A percentile compares a stretch with the other conserved stretches of the same genome.
These are phyloP conservation scores for Penicillium sp. DNA, from an alignment of 2,329 filamentous ascomycete genomes.

Conservation along the genomic window DNA sequence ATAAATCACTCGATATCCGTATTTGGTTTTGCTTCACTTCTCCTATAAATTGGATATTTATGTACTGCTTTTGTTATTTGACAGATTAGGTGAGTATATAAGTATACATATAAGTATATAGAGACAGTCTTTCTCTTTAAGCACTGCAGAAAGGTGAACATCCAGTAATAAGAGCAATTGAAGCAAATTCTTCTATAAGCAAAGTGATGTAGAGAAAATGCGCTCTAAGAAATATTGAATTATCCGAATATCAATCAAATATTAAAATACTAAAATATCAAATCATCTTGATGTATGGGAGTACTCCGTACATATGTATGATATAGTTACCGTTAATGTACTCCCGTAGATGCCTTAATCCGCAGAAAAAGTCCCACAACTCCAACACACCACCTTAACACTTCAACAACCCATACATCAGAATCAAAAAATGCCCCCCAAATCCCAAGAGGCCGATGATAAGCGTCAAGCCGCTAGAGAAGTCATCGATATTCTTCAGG, in stretches of 20 bases:
- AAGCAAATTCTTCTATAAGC: too few species aligned
- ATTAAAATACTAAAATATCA: not conserved
- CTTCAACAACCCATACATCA: not conserved
- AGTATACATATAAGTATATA: too few species aligned
- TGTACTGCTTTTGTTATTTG: not conserved
- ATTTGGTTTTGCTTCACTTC: not conserved
- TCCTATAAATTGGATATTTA: not conserved
- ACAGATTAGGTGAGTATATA: too few species aligned
- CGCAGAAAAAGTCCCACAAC: constrained; percentile 2
- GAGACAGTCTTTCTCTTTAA: too few species aligned
- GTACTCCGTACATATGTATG: too few species aligned
- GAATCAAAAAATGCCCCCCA: constrained; percentile 36
- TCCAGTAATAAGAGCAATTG: too few species aligned
- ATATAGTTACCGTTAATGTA: not conserved
- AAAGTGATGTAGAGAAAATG: not conserved
- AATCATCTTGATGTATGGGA: not conserved
- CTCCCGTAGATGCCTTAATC: not conserved
- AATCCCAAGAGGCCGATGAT: constrained; percentile 33
- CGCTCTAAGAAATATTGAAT: not conserved
- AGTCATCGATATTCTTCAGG: constrained; percentile 51
- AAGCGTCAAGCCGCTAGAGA: constrained; percentile 51
- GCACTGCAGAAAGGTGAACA: too few species aligned
- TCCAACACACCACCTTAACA: not conserved
- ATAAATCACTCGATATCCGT: not conserved
- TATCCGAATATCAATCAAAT: too few species aligned